Base-by-base conservation (phyloP, 2,329 filamentous ascomycete genomes). In the Magnaporthiopsis rhizophila region DNA sequence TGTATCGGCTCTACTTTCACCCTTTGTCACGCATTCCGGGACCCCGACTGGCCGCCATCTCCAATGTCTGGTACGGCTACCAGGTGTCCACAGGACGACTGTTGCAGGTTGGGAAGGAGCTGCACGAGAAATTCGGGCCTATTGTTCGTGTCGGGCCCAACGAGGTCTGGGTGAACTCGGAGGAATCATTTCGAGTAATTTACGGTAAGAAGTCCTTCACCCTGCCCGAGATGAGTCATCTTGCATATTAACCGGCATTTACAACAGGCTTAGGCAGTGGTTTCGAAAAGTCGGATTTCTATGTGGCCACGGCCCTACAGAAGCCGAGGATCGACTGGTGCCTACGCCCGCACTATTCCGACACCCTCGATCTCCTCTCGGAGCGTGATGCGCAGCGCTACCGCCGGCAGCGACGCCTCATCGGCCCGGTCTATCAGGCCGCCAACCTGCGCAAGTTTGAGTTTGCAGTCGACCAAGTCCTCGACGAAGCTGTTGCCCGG, bases 71-170 rank as follows among this genome's bases (percentile, higher is more conserved):
- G 81, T 76, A 81, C 56, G 81, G 78, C 0, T 74, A 74, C 13
- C 76, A 83, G 3, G 77, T 77, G 2, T 74, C 78, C 11, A 74
- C 78, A 50, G 82, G 82, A 0, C 73, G 72, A 2, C 75, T 80
- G 69, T 72, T 74, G 5, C 67, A 71, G 9, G 62, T 85, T 3
- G 79, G 77, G 1, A 76, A 73, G 68, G 74, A 71, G 0, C 66
- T 85, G n/a, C 82, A 84, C 64, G 65, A 68, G 0, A 70, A 65
- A 13, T 84, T 84, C 65, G 83, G 83, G 0, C 76, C 80, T 0
- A 72, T 77, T 2, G 83, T 86, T n/a, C 76, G 83, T 0, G 77
- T 85, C 9, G 80, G 80, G 0, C 83, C 83, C 0, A 77, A 83
- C 45, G 82, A 85, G 68, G 75, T 85, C 7, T 84, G 82, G 79